Evolutionary conservation across 129 eudicot species (phyloP).

Genomic region (Chrysanthemum lavandulifolium): DNA sequence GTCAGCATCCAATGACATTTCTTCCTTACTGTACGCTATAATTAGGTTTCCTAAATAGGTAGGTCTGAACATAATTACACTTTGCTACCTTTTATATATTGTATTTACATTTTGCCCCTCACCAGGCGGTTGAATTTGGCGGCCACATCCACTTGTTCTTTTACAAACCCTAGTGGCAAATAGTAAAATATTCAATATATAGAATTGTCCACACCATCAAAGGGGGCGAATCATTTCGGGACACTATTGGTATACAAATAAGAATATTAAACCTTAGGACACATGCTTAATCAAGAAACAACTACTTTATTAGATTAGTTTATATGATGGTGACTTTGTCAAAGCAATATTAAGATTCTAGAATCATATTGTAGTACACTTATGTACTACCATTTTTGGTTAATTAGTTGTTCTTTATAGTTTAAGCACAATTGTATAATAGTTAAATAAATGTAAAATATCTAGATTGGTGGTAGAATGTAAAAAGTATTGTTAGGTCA

Average conservation of each 20-base stretch:
- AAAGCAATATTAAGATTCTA: conserved; percentile 4
- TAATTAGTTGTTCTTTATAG: no score
- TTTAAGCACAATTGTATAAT: no score
- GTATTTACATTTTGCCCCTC: background rate
- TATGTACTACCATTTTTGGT: no score
- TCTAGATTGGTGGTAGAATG: no score
- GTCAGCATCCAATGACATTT: conserved; percentile 16
- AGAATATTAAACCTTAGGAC: background rate
- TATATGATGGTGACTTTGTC: background rate
- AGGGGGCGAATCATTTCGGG: conserved; percentile 1
- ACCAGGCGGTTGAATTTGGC: conserved; percentile 8
- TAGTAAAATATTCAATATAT: background rate
- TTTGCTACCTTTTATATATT: conserved; percentile 5
- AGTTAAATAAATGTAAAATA: no score
- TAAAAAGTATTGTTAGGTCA: no score
- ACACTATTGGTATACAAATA: background rate
- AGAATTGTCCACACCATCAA: conserved; percentile 6
- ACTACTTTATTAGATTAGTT: background rate
- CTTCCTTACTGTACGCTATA: conserved; percentile 14
- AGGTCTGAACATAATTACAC: conserved; percentile 17
- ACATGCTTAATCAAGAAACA: conserved; percentile 21
- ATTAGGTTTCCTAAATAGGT: conserved; percentile 2
- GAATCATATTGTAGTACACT: background rate
- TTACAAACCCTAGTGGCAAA: conserved; percentile 19
- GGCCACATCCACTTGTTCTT: conserved; percentile 16